phyloP scores from a whole-genome alignment of 768 basidiomycete species.

The Leccinum fibrillosum region DNA sequence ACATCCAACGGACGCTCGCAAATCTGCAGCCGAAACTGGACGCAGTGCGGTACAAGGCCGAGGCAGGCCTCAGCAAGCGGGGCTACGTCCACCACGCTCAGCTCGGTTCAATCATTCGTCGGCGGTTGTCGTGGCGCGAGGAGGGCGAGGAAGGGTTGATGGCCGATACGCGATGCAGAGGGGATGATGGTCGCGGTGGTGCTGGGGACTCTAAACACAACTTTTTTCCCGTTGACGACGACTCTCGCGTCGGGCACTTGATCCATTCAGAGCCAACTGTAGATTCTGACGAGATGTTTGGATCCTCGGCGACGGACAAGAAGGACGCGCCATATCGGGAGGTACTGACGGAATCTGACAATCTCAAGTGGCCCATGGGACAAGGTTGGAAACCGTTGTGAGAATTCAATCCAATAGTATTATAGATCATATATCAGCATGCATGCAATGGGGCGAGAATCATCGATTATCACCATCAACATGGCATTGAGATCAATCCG shows the following conservation, averaged over 20 bases:
- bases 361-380: constrained; percentile 58
- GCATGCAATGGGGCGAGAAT: neutral
- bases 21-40: constrained; percentile 50
- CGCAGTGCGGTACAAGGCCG: constrained; percentile 66
- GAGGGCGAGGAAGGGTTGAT: constrained; percentile 39
- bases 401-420: neutral
- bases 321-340: constrained; percentile 7
- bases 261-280: constrained; percentile 21
- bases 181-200: neutral
- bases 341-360: constrained; percentile 35
- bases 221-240: constrained; percentile 4
- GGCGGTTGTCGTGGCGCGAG: constrained; percentile 24
- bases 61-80: constrained; percentile 59
- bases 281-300: constrained; percentile 3
- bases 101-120: constrained; percentile 10
- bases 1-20: constrained; percentile 44
- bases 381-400: constrained; percentile 52
- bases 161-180: constrained; percentile 32
- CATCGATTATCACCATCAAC: neutral
- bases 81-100: constrained; percentile 50
- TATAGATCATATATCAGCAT: neutral
- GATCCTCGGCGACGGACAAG: constrained; percentile 13
- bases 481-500: neutral
- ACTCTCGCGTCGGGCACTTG: constrained; percentile 14
- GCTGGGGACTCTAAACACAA: neutral